Base-by-base conservation (phyloP, 2,329 filamentous ascomycete species). In the Parafenestella ontariensis region DNA sequence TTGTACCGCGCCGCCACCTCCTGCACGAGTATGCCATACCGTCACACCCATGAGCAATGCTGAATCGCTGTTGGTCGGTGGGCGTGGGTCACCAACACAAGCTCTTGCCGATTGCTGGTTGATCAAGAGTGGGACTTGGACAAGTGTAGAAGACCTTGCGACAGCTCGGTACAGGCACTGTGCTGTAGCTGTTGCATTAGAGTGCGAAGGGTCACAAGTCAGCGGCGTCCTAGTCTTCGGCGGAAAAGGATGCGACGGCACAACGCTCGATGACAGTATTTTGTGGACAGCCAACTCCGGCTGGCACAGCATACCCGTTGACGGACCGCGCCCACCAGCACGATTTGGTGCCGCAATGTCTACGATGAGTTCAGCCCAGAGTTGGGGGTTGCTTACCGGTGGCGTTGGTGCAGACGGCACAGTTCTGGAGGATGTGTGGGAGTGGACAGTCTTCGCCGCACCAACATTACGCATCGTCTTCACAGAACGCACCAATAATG, bases 101-200 rank as follows among this genome's bases (percentile, higher is more conserved):
- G 87, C 87, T 1, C 78, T 91, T 37, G 79, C 79, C 31, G 90
- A 95, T 72, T 92, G 89, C 64, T 97, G 91, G 91, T 64, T 92
- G 1, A 85, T 88, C 59, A 81, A 83, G 47, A 83, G 83, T 46
- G 80, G 80, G 26, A 72, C 67, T 13, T 96, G 92, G 92, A 80
- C 81, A 53, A 82, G 80, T 59, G 82, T 85, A 13, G 81, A 88
- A 54, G 82, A 85, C 64, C 79, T 96, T n/a, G 88, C 89, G 0
- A 66, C 79, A n/a, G 83, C 89, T 9, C 80, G 92, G 21, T 96
- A 90, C 75, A 83, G 94, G 46, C 94, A 97, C 69, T 85, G 85
- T 52, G 83, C 88, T 26, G 79, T 86, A 11, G 71, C 74, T 13
- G 68, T 85, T 31, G 65, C 67, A 29, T 46, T 79, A 20, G 62